Evolutionary conservation across 345 rosid genomes (phyloP), one percentile per base, ranked within the genome.

Genomic region (Adansonia digitata): DNA sequence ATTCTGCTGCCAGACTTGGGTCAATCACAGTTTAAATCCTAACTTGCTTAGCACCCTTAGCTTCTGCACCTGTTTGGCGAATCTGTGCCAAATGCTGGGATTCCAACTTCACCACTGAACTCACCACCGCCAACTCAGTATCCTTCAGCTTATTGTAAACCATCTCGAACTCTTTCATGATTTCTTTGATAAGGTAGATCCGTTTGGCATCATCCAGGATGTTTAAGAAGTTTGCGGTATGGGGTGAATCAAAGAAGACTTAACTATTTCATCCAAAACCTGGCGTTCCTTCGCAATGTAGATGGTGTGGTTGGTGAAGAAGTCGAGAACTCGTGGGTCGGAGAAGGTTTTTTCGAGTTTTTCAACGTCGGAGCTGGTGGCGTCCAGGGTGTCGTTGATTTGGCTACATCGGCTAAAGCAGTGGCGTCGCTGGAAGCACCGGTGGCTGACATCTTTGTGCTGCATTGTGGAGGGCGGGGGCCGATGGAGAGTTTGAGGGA

Each of bases 51-150:
- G 94, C 92, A 45, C 94, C 94, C 97, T 91, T 69, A 92, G 77
- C 82, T 87, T 92, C 95, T 94, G 97, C 61, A 94, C 95, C 76
- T 92, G 97, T 79, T 92, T 94, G 24, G 97, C 92, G n/a, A 5
- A 94, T 88, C 90, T 94, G 95, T 0, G 95, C 89, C 61, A 94
- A 37, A 39, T 94, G 97, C 77, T 89, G 90, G 46, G 91, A 69
- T 80, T 92, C 97, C 80, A 94, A 37, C 26, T 79, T 52, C 86
- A 92, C 97, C 76, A 94, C 98, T 42, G 97, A 92, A 70, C 82
- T 90, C 75, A 94, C 98, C 75, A 85, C 80, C 12, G 93, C 97
- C 68, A 91, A 71, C 84, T 94, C 92, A 9, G 98, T 94, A 14
- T 86, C 84, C 22, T 94, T 91, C 14, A 94, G 3, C 69, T 48